Percentiles rank a stretch among this genome's conserved stretches.
Conservation (phyloP, 176 grass and related monocot species). For the Tillandsia fasciculata region DNA sequence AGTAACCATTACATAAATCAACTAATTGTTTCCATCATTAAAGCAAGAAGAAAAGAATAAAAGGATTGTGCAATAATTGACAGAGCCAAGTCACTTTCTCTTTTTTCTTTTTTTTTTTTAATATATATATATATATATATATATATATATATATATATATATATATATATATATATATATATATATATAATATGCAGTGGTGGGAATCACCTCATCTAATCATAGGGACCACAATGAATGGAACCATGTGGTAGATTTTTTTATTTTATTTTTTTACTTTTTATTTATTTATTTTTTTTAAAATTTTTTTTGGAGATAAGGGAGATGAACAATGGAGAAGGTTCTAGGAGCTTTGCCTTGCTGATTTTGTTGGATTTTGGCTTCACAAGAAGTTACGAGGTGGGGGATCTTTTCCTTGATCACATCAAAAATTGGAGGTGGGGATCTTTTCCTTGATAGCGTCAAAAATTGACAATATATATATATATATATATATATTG, state of each 20-base stretch:
- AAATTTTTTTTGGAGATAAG: too few relatives aligned
- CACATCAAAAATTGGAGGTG: not conserved
- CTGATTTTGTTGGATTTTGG: not conserved
- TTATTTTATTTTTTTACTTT: not conserved
- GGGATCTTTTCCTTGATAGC: not conserved
- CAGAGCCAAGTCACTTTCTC: not conserved
- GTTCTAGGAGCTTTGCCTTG: not conserved
- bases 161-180: not conserved
- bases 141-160: not conserved
- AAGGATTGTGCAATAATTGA: not conserved
- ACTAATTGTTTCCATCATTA: too few relatives aligned
- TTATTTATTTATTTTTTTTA: too few relatives aligned
- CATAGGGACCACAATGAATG: not conserved
- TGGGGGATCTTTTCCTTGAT: not conserved
- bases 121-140: not conserved
- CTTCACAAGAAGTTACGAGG: not conserved
- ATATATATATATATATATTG: too few relatives aligned
- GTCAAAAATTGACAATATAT: not conserved
- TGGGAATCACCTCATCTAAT: not conserved
- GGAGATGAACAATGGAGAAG: not conserved
- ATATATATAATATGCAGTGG: not conserved
- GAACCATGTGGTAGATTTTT: not conserved
- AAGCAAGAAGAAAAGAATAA: too few relatives aligned
- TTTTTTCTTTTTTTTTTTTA: not conserved
- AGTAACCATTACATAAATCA: too few relatives aligned